Base-by-base conservation (phyloP, 2,329 filamentous ascomycete species). In the Cercospora zeina region DNA sequence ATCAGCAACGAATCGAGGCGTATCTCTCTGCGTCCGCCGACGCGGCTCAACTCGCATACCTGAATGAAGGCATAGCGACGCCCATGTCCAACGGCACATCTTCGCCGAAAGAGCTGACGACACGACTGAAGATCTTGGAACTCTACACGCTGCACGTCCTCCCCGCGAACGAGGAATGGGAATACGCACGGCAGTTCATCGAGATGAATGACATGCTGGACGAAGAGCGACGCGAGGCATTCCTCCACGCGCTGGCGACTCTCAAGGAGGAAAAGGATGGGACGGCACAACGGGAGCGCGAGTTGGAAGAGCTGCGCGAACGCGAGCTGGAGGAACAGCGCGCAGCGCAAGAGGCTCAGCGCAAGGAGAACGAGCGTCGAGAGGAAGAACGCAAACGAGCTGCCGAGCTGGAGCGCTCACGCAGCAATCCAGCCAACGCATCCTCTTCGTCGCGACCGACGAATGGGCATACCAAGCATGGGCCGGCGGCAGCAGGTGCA, bases 61-160 rank as follows among this genome's bases (percentile, higher is more conserved):
- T 66, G 95, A 73, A 80, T 27, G 70, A 73, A 65, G 93, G 64
- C 84, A 61, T 68, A 9, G 68, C 67, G 36, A 73, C 67, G 82
- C 85, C 66, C 85, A 87, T 71, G 82, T 93, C 68, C 76, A 83
- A 63, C 79, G 64, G 65, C 9, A 68, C 67, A 1, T 69, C 68
- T 4, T 68, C 69, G 39, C 65, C 78, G 70, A 71, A 76, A 69
- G 65, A 76, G 65, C 53, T 77, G 70, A 64, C 71, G 19, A 87
- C 91, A 4, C 85, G 92, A 50, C 87, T 97, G 66, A 96, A 96
- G 79, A 90, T 99, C 45, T 85, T 99, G 55, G 95, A 99, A 77
- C 83, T 99, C 8, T 99, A 97, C 76, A 96, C 92, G 1, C 83
- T 99, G 4, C 95, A 99, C 73, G 91, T 97, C 7, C 85, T 99